Base-by-base conservation (phyloP, 208 protist species). In the Endotrypanum monterogeii region DNA sequence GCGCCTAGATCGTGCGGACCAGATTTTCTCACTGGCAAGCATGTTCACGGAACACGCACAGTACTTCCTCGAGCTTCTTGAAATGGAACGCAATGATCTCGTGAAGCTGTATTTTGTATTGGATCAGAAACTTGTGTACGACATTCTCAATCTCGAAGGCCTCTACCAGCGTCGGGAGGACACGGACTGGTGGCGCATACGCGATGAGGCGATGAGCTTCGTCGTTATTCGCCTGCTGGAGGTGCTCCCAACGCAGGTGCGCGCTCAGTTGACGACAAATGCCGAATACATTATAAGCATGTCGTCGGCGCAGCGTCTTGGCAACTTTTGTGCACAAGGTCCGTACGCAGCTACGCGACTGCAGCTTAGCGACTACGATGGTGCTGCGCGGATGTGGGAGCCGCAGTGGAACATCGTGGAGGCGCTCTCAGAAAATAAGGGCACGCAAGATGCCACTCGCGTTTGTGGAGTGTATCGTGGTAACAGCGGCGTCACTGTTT, bases 391-490 rank as follows among this genome's bases (percentile, higher is more conserved):
- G 7, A 66, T 82, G 61, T 96, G 92, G 92, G 85, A 94, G 39
- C 84, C 87, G 28, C 82, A 92, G 71, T 95, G 89, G 89, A 96
- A 96, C 79, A 71, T 94, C 18, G 90, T 95, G 35, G 92, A 96
- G 80, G 90, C 92, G 37, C 80, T 96, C n/a, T 76, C 78, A 12
- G 28, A 41, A 9, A 35, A 18, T 18, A 63, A 52, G 32, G 69
- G 51, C 39, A 8, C 60, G 50, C 76, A 58, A 4, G 71, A 81
- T 51, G 56, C 41, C 39, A 81, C 75, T 18, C 92, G 90, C 71
- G 89, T 96, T 6, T 96, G 92, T 76, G 90, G 83, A 4, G 89
- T 83, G 9, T 96, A 89, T 79, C 80, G 90, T 39, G 87, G 81
- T 68, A 82, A 85, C 41, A 92, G 86, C 79, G 84, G 84, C 51